Conservation (phyloP, 768 basidiomycete genomes). For the Boletus subparvulus region DNA sequence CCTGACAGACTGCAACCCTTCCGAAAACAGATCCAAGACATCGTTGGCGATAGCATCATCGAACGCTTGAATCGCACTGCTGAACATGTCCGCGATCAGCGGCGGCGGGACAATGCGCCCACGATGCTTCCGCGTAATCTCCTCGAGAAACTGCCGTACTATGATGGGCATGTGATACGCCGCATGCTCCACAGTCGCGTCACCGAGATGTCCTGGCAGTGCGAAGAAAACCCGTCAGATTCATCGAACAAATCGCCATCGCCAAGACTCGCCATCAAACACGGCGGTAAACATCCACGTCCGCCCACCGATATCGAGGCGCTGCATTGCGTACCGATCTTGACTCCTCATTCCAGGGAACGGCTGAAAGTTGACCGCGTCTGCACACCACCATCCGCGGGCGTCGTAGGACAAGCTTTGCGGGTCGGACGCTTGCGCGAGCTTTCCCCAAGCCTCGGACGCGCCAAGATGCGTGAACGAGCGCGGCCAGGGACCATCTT, state of each 20-base stretch:
- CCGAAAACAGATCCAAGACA: conserved; percentile 58
- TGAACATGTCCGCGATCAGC: conserved; percentile 55
- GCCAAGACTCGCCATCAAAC: conserved; percentile 56
- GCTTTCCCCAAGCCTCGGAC: conserved; percentile 52
- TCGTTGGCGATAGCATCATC: conserved; percentile 69
- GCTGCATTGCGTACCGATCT: conserved; percentile 61
- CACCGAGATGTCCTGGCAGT: conserved; percentile 73
- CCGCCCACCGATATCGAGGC: conserved; percentile 53
- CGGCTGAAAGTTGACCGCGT: conserved; percentile 69
- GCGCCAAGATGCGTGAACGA: conserved; percentile 52
- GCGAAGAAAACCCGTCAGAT: neutral
- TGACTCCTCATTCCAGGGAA: conserved; percentile 54
- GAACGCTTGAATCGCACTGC: conserved; percentile 57
- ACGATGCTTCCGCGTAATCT: conserved; percentile 39
- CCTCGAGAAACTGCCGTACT: conserved; percentile 55
- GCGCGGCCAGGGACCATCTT: conserved; percentile 66
- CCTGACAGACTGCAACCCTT: conserved; percentile 50
- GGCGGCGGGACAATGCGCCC: conserved; percentile 43
- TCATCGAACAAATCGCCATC: neutral
- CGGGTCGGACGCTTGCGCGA: conserved; percentile 51
- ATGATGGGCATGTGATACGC: conserved; percentile 68
- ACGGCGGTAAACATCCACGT: conserved; percentile 68
- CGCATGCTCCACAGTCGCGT: conserved; percentile 68
- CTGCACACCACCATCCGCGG: conserved; percentile 43
- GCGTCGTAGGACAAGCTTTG: conserved; percentile 42